Percentiles rank a stretch among this genome's conserved stretches.
Conservation (phyloP, 192 early-diverging fungal genomes). For the Gigaspora rosea region DNA sequence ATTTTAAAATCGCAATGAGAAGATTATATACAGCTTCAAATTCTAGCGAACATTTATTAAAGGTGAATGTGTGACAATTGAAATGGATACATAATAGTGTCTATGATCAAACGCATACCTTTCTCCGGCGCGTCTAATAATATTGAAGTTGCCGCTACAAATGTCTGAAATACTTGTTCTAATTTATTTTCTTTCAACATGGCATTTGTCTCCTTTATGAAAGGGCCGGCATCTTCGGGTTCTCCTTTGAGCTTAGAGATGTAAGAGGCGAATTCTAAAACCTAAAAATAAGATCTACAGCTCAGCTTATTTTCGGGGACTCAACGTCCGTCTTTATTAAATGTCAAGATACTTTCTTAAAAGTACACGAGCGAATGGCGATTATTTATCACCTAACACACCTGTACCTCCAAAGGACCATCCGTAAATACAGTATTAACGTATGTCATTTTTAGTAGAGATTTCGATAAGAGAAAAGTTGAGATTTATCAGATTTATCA, state of each 20-base stretch:
- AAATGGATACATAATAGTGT: background rate
- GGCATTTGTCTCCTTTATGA: constrained; percentile 51
- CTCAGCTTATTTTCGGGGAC: background rate
- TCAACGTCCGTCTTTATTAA: background rate
- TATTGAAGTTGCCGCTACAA: constrained; percentile 56
- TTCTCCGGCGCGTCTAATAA: constrained; percentile 61
- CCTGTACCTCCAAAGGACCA: constrained; percentile 29
- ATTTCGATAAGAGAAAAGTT: background rate
- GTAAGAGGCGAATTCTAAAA: constrained; percentile 70
- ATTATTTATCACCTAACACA: background rate
- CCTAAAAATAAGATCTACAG: constrained; percentile 40
- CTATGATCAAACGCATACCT: constrained; percentile 43
- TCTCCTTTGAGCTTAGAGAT: constrained; percentile 61
- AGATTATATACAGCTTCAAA: constrained; percentile 24
- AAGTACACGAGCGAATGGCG: no score
- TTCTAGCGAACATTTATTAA: constrained; percentile 11
- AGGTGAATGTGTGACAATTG: background rate
- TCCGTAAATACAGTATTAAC: constrained; percentile 33
- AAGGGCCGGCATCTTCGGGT: constrained; percentile 46
- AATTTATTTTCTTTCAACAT: constrained; percentile 62
- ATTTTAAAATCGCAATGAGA: constrained; percentile 28
- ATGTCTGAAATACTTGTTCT: constrained; percentile 54
- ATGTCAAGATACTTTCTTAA: no score
- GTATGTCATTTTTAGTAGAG: constrained; percentile 10
- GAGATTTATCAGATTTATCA: background rate